Base-by-base conservation (phyloP, 495 filamentous ascomycete genomes). In the Polyplosphaeria fusca region DNA sequence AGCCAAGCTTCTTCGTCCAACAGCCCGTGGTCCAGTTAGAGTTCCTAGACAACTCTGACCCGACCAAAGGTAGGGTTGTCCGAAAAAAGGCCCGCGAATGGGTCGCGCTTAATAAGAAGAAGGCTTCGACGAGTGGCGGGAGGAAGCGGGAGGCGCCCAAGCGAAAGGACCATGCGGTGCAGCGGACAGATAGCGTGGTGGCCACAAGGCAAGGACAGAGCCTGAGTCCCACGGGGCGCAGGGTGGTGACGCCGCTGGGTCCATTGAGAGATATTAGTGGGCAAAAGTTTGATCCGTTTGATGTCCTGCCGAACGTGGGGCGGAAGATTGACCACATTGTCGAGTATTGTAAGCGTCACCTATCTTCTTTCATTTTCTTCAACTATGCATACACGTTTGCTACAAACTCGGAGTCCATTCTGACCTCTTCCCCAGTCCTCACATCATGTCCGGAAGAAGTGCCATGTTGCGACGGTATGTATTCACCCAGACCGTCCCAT, bases 21-120 rank as follows among this genome's bases (percentile, higher is more conserved):
- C 9, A 9, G 18, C 39, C 39, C 5, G 5, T 18, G 9, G 9
- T 18, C 7, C 9, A 12, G 9, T n/a, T 47, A 18, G 22, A 47
- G 45, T 47, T 28, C 18, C 22, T 47, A 28, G 45, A 47, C 5
- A 3, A 47, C 23, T 3, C 45, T 14, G 26, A 47, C 45, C 24
- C 45, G 11, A n/a, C 14, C 23, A 47, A 32, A 18, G n/a, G 5
- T 16, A 14, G 14, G 2, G 20, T 28, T 47, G 45, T 47, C 22
- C 45, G 45, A 14, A 47, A 47, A 22, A 47, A 47, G 2, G 45
- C 45, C 22, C 45, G 22, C 5, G 45, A 47, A 18, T 47, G n/a
- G 2, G 24, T 28, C 3, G 14, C 27, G 3, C 3, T 7, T 14
- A 47, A 47, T 2, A 47, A 47, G 23, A 47, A 47, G 2, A 47